These are phyloP conservation scores for Psidium friedrichsthalianum DNA, from an alignment of 345 rosid genomes.

Conservation along the genomic window DNA sequence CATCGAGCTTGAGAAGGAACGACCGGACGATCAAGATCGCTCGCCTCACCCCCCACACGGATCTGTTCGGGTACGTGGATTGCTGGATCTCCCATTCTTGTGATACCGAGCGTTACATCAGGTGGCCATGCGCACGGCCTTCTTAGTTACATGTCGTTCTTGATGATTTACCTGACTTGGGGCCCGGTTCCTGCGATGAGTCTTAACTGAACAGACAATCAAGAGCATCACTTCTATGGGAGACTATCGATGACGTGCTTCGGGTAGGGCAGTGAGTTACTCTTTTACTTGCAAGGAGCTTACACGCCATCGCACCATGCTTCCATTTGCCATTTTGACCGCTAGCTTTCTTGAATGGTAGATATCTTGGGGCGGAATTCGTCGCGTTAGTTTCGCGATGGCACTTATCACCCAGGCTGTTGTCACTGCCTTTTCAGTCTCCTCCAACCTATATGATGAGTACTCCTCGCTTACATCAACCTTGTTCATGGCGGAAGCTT, in stretches of 20 bases:
- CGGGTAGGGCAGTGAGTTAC: neutral
- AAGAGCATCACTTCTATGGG: neutral
- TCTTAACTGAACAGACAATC: neutral
- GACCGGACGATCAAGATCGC: constrained; percentile 25
- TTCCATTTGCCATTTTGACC: neutral
- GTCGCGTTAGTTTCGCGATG: neutral
- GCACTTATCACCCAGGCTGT: neutral
- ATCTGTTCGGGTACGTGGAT: no score
- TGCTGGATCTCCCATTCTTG: constrained; percentile 55
- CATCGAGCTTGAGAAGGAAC: constrained; percentile 27
- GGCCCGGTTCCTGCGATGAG: neutral
- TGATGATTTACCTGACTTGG: neutral
- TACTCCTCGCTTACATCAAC: constrained; percentile 8
- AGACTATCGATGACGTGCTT: neutral
- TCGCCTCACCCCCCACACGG: no score
- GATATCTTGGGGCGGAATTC: neutral
- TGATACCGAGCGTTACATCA: constrained; percentile 39
- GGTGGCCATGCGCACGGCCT: constrained; percentile 9
- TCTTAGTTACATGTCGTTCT: neutral
- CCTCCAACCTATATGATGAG: constrained; percentile 8
- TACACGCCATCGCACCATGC: neutral
- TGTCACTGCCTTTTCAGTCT: constrained; percentile 1
- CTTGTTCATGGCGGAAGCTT: constrained; percentile 15
- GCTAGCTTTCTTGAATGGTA: neutral
- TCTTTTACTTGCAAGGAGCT: no score